A percentile compares a stretch with the other conserved stretches of the same genome.
These are phyloP conservation scores for Bassia scoparia DNA, from an alignment of 148 eudicot genomes.

Conservation along the genomic window DNA sequence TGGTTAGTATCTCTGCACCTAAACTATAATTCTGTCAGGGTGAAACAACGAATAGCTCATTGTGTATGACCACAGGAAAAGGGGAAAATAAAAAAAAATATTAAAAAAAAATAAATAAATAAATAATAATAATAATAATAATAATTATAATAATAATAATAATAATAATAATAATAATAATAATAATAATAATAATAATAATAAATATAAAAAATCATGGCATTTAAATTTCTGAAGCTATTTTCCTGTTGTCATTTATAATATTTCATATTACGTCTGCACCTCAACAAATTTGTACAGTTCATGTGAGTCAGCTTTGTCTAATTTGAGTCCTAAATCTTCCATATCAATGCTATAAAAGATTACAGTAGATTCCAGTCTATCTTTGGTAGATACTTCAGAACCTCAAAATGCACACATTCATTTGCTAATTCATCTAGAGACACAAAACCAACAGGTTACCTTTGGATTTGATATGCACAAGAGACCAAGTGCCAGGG, in stretches of 20 bases:
- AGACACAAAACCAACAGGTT: not conserved
- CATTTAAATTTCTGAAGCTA: not conserved
- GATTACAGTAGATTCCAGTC: not conserved
- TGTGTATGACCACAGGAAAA: no score
- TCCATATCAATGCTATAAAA: not conserved
- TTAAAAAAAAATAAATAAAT: no score
- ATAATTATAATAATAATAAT: no score
- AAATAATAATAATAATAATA: no score
- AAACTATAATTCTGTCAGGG: not conserved
- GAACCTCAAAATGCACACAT: not conserved
- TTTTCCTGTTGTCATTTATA: not conserved
- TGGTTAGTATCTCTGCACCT: not conserved
- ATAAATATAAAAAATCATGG: no score
- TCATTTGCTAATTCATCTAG: not conserved
- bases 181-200: no score
- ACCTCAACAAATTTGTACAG: not conserved
- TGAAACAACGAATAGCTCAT: not conserved
- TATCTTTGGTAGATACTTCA: not conserved
- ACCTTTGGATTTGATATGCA: slow-evolving; percentile 85
- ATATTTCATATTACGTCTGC: not conserved
- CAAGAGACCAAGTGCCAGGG: slow-evolving; percentile 84
- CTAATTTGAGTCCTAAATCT: not conserved
- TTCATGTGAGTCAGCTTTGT: not conserved
- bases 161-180: no score
- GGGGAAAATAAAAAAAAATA: no score